Percentiles rank a stretch among this genome's conserved stretches.
Evolutionary conservation across 2,329 filamentous ascomycete genomes (phyloP).

Genomic region (Davidsoniella virescens): DNA sequence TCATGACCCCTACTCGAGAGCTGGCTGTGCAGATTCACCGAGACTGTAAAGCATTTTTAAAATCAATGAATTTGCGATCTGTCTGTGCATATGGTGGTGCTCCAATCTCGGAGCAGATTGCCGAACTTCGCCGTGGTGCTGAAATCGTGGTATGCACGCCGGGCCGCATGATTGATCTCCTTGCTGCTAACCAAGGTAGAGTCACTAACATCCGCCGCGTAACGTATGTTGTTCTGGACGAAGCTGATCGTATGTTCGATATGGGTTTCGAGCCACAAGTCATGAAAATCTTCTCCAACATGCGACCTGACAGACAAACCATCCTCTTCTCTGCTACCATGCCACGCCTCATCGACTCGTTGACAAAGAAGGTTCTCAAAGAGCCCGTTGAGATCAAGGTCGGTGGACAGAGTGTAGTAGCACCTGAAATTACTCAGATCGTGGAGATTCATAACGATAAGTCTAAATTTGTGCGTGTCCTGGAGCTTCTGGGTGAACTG

Average conservation of each 20-base stretch:
- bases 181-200: conserved; percentile 84
- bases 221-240: conserved; percentile 88
- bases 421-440: conserved; percentile 81
- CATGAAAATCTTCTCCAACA: conserved; percentile 85
- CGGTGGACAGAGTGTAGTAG: conserved; percentile 73
- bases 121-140: conserved; percentile 83
- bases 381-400: conserved; percentile 85
- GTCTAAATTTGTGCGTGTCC: conserved; percentile 66
- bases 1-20: conserved; percentile 90
- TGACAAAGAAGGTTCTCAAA: conserved; percentile 75
- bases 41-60: conserved; percentile 89
- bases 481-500: conserved; percentile 74
- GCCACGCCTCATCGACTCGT: conserved; percentile 76
- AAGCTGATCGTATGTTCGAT: conserved; percentile 98
- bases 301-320: conserved; percentile 82
- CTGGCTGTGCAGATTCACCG: conserved; percentile 84
- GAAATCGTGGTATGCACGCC: conserved; percentile 93
- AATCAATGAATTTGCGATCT: conserved; percentile 65
- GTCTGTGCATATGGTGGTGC: conserved; percentile 91
- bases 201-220: conserved; percentile 82
- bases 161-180: conserved; percentile 85
- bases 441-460: conserved; percentile 75
- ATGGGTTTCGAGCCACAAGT: conserved; percentile 99
- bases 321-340: conserved; percentile 95
- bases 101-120: conserved; percentile 94